Percentiles rank a stretch among this genome's conserved stretches.
Evolutionary conservation across 805 yeast genomes (phyloP).

Genomic region (Wickerhamiella spandovensis): DNA sequence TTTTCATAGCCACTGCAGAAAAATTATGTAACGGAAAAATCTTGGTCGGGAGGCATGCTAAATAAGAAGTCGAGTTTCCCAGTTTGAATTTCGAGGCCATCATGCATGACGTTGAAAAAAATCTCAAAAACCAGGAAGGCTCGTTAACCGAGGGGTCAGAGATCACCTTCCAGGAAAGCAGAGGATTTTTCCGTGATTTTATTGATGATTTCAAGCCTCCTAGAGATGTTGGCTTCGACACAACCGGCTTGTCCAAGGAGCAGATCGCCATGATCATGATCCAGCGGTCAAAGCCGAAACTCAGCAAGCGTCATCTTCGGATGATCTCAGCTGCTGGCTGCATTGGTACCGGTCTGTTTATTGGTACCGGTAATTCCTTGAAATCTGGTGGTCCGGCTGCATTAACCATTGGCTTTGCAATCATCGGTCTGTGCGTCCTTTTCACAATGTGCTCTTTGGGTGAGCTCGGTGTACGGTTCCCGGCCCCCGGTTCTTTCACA

Average conservation of each 20-base stretch:
- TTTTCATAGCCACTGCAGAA: not conserved
- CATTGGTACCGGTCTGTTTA: slow-evolving; percentile 65
- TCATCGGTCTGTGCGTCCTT: slow-evolving; percentile 60
- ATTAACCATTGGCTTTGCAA: slow-evolving; percentile 45
- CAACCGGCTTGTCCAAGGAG: slow-evolving; percentile 12
- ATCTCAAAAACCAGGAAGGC: not conserved
- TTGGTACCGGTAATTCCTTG: slow-evolving; percentile 63
- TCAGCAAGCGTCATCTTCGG: slow-evolving; percentile 37
- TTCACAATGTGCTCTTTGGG: slow-evolving; percentile 58
- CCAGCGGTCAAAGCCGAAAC: slow-evolving; percentile 31
- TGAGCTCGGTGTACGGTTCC: slow-evolving; percentile 55
- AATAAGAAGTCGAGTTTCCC: not conserved
- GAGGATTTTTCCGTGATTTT: not conserved
- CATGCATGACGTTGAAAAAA: not conserved
- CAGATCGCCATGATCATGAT: slow-evolving; percentile 17
- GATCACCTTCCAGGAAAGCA: not conserved
- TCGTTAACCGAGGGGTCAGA: not conserved
- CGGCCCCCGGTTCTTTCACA: slow-evolving; percentile 52
- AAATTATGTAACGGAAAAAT: not conserved
- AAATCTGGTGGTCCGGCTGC: slow-evolving; percentile 53
- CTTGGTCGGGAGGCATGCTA: not conserved
- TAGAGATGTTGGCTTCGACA: slow-evolving; percentile 10
- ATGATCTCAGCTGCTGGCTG: slow-evolving; percentile 80
- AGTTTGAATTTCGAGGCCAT: not conserved
- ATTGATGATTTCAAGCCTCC: slow-evolving; percentile 12